These are phyloP conservation scores for Hansenula lynferdii DNA, from an alignment of 1,139 yeast species.

Conservation along the genomic window DNA sequence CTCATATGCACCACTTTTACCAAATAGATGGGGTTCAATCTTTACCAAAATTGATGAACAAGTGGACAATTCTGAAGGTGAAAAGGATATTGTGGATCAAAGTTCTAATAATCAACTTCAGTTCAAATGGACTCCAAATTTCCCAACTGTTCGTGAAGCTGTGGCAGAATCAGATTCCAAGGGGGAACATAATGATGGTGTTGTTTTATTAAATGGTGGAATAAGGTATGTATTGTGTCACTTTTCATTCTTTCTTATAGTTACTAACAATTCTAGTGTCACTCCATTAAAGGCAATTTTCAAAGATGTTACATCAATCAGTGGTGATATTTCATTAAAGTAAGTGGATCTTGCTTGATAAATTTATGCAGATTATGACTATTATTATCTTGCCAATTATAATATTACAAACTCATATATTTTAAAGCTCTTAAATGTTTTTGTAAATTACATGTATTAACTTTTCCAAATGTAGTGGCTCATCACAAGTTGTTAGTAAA, in stretches of 20 bases:
- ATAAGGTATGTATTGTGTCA: constrained; percentile 38
- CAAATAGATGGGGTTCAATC: constrained; percentile 74
- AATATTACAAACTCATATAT: too few species aligned
- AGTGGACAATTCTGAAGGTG: constrained; percentile 19
- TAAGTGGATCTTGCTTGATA: constrained; percentile 13
- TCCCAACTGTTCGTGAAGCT: constrained; percentile 59
- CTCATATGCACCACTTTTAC: constrained; percentile 69
- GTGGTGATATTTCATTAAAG: constrained; percentile 50
- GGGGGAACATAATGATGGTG: constrained; percentile 35
- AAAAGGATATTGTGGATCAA: constrained; percentile 40
- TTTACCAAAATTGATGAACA: constrained; percentile 30
- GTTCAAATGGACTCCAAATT: constrained; percentile 83
- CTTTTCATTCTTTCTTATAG: background rate
- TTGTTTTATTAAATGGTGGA: constrained; percentile 45
- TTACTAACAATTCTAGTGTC: constrained; percentile 41
- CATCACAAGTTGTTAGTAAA: background rate
- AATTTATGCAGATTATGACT: too few species aligned
- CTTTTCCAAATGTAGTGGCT: too few species aligned
- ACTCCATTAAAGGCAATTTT: constrained; percentile 83
- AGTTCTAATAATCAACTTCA: constrained; percentile 35
- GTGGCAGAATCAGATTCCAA: constrained; percentile 48
- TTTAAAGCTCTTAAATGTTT: too few species aligned
- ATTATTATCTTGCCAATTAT: too few species aligned
- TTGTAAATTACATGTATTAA: too few species aligned
- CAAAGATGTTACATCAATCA: constrained; percentile 47